Evolutionary conservation across 768 basidiomycete genomes (phyloP).

Genomic region (Rhodotorula toruloides): DNA sequence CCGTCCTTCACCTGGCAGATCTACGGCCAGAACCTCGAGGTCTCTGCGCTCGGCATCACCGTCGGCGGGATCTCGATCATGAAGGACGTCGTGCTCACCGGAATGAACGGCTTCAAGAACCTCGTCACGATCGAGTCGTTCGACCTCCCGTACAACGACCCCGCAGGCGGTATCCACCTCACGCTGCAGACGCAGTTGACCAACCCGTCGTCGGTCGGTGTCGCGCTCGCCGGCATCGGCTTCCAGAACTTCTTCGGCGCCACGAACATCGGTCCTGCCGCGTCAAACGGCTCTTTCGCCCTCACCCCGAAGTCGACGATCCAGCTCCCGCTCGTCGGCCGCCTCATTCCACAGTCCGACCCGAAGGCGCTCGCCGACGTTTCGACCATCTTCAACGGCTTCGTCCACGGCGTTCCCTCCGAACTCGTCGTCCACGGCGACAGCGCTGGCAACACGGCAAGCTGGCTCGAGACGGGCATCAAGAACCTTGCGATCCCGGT

Average conservation of each 20-base stretch:
- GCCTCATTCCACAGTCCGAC: slow-evolving; percentile 60
- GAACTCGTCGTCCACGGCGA: slow-evolving; percentile 45
- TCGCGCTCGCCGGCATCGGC: slow-evolving; percentile 58
- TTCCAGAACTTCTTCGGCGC: slow-evolving; percentile 59
- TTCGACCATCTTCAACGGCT: slow-evolving; percentile 65
- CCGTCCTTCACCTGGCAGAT: slow-evolving; percentile 68
- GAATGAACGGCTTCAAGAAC: slow-evolving; percentile 63
- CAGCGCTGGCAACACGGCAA: slow-evolving; percentile 47
- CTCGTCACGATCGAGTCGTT: slow-evolving; percentile 63
- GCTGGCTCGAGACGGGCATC: slow-evolving; percentile 69
- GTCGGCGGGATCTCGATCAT: slow-evolving; percentile 51
- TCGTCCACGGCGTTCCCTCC: slow-evolving; percentile 48
- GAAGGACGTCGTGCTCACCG: slow-evolving; percentile 60
- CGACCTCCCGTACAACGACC: slow-evolving; percentile 65
- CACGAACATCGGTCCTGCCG: slow-evolving; percentile 56
- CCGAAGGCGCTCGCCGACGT: slow-evolving; percentile 54
- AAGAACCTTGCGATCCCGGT: slow-evolving; percentile 59
- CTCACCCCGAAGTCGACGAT: slow-evolving; percentile 57
- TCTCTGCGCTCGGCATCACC: slow-evolving; percentile 55
- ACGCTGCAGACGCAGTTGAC: slow-evolving; percentile 59
- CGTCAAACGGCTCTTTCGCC: slow-evolving; percentile 53
- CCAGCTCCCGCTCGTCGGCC: slow-evolving; percentile 57
- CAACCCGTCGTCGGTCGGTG: slow-evolving; percentile 74
- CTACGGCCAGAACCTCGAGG: slow-evolving; percentile 60
- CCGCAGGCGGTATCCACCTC: slow-evolving; percentile 64